Base-by-base conservation (phyloP, 2,329 filamentous ascomycete species). In the Pseudogymnoascus sp. region DNA sequence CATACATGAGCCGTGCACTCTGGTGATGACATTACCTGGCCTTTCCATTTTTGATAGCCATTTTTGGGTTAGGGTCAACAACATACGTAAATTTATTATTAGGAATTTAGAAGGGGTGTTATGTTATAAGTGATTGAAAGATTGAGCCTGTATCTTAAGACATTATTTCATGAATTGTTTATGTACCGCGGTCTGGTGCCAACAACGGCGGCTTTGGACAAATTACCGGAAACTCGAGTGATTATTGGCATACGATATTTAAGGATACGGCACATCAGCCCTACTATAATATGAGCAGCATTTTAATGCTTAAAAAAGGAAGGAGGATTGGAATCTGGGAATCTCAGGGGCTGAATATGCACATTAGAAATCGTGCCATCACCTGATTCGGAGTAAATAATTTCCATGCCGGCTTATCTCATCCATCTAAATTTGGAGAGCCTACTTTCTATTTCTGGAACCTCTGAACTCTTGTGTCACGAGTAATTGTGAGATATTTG, bases 401-500 rank as follows among this genome's bases (percentile, higher is more conserved):
- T 3, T 57, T 34, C 51, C 51, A 34, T 5, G 8, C 51, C 51
- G 51, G 31, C 51, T 57, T 57, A 57, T 57, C 51, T 57, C 29
- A 34, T 57, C 5, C 26, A 11, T 14, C 23, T 23, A 29, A 42
- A 1, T 18, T 31, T 54, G 26, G 51, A 57, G 47, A 45, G 18
- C 42, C 47, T n/a, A 57, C 26, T 34, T 31, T 57, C 51, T 57
- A 57, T 57, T 57, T 57, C 34, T 57, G 51, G 51, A 29, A 16
- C n/a, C 18, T 31, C 5, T 18, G n/a, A 34, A 11, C 29, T 34
- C 10, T 29, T 34, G 51, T 54, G 26, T 57, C 29, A 34, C 51
- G 51, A 57, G 51, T 12, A 34, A 57, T 57, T 57, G 51, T 57
- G 51, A 57, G 26, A 57, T 57, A 57, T 57, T 31, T 57, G 47